These are phyloP conservation scores for Komagataella populi DNA, from an alignment of 805 yeast genomes.

Conservation along the genomic window DNA sequence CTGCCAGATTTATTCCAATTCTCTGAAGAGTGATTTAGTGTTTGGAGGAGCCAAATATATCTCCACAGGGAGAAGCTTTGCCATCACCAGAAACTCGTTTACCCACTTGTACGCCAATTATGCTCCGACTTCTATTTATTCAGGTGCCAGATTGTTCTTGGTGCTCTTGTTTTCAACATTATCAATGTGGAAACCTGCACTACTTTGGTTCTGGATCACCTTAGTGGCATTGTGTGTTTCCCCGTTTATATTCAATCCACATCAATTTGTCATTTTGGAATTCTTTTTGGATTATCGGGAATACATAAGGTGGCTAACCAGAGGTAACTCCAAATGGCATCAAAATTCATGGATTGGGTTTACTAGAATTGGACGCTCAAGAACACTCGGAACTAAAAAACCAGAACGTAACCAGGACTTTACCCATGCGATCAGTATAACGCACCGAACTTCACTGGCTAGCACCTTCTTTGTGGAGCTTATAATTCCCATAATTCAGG, in stretches of 20 bases:
- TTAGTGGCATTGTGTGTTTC: constrained; percentile 29
- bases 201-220: constrained; percentile 47
- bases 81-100: constrained; percentile 70
- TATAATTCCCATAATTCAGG: constrained; percentile 54
- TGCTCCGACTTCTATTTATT: constrained; percentile 62
- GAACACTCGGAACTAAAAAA: constrained; percentile 83
- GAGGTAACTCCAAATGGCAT: constrained; percentile 62
- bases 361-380: constrained; percentile 67
- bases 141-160: constrained; percentile 59
- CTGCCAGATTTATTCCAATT: constrained; percentile 80
- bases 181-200: constrained; percentile 70
- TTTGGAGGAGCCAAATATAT: constrained; percentile 90
- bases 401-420: constrained; percentile 35
- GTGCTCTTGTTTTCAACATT: constrained; percentile 64
- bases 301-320: constrained; percentile 56
- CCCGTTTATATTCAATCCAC: constrained; percentile 41
- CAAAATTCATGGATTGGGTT: constrained; percentile 70
- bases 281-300: constrained; percentile 36
- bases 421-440: constrained; percentile 34
- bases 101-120: constrained; percentile 61
- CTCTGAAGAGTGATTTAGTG: constrained; percentile 61
- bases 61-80: constrained; percentile 90
- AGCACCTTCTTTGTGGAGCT: constrained; percentile 75
- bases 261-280: constrained; percentile 32
- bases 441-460: constrained; percentile 63